Evolutionary conservation across 2,329 filamentous ascomycete species (phyloP).

Genomic region (Ophiocordyceps unilateralis): DNA sequence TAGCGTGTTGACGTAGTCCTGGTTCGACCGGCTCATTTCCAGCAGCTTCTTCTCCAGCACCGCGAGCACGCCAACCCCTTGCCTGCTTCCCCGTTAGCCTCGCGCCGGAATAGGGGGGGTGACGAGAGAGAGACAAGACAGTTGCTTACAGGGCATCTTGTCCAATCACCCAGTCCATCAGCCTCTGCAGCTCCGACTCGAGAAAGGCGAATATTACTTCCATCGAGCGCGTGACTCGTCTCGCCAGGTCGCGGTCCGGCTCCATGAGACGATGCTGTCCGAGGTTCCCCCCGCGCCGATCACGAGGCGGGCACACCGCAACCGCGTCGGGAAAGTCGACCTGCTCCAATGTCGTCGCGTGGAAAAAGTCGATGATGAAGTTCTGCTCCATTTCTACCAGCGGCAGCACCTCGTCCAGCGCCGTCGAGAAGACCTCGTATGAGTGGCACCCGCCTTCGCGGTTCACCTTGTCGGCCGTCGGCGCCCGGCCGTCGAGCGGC

Average conservation of each 20-base stretch:
- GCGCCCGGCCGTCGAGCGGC: conserved; percentile 42
- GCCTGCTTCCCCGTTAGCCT: conserved; percentile 28
- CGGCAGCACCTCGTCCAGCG: conserved; percentile 66
- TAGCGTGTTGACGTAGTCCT: conserved; percentile 71
- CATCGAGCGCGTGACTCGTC: conserved; percentile 72
- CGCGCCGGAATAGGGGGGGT: background rate
- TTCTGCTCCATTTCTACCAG: conserved; percentile 89
- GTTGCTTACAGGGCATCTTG: conserved; percentile 61
- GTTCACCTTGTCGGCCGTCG: conserved; percentile 36
- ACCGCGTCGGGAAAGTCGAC: conserved; percentile 74
- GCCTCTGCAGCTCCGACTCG: conserved; percentile 55
- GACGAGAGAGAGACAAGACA: background rate
- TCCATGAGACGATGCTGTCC: conserved; percentile 65
- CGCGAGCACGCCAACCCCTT: conserved; percentile 76
- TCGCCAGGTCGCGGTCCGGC: conserved; percentile 73
- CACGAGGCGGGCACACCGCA: conserved; percentile 42
- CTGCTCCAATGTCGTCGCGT: conserved; percentile 69
- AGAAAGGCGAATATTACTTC: conserved; percentile 76
- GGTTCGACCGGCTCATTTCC: conserved; percentile 74
- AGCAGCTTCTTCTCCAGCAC: conserved; percentile 63
- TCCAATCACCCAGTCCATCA: conserved; percentile 70
- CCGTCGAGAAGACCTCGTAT: conserved; percentile 65
- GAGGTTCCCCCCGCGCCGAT: conserved; percentile 56
- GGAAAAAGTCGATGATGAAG: conserved; percentile 94
- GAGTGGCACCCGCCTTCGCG: conserved; percentile 51